Base-by-base conservation (phyloP, 2,329 filamentous ascomycete species). In the Penicillium paneum region DNA sequence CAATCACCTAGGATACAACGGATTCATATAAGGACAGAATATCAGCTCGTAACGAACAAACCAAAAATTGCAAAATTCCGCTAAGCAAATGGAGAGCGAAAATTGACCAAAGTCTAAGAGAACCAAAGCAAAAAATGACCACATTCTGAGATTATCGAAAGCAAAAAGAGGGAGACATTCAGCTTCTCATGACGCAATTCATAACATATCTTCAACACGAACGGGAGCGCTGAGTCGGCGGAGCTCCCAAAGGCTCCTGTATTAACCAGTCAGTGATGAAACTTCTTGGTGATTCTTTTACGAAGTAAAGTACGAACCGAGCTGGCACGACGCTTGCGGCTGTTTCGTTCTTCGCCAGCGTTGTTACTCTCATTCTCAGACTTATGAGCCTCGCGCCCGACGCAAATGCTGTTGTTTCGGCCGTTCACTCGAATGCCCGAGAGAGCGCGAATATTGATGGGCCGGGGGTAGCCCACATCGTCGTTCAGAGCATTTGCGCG, bases 391-490 rank as follows among this genome's bases (percentile, higher is more conserved):
- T 15, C 32, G 1, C 29, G 5, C 3, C 21, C n/a, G 5, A 40
- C 13, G 19, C 26, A 21, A 35, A 54, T n/a, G 4, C 13, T 32
- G 15, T 54, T 54, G 10, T 39, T 44, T 15, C 28, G 19, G 28
- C 52, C 52, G 21, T 50, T 32, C 3, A 74, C 54, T n/a, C 50
- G 63, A 10, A 73, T 59, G 1, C 68, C 70, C 1, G 67, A 56
- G 26, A 67, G 63, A 43, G 73, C 55, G 11, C 42, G n/a, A 11
- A 50, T 29, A 5, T 50, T 44, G 8, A 54, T 10, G 34, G 52
- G 39, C 19, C 52, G 28, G 3, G 40, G 39, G 5, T 31, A 42
- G 11, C 52, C 52, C 13, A 26, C 6, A 6, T 50, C 39, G 13
- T 54, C 52, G 6, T 41, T n/a, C 3, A 54, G 46, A 5, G 19